phyloP scores from a whole-genome alignment of 129 eudicot species.

The Scalesia atractyloides region DNA sequence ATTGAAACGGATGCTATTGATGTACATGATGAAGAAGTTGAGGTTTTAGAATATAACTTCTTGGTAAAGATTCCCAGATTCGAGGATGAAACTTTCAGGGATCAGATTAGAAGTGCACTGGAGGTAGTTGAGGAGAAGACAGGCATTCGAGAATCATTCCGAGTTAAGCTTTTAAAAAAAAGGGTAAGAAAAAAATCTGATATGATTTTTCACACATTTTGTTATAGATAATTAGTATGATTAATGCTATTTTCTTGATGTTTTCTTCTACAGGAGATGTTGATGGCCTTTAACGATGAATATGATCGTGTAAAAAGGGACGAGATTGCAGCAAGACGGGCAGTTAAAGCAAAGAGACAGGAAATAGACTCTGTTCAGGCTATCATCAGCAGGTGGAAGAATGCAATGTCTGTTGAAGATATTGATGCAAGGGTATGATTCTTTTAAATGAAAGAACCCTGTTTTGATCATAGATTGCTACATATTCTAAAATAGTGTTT shows the following conservation, averaged over 20 bases:
- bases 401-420: constrained; percentile 66
- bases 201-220: not conserved
- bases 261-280: constrained; percentile 44
- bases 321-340: constrained; percentile 48
- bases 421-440: constrained; percentile 58
- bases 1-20: constrained; percentile 31
- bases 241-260: constrained; percentile 16
- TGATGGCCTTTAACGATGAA: constrained; percentile 31
- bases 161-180: constrained; percentile 37
- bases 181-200: constrained; percentile 43
- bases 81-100: constrained; percentile 61
- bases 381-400: constrained; percentile 58
- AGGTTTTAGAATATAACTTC: constrained; percentile 54
- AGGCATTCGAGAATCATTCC: constrained; percentile 53
- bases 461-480: constrained; percentile 1
- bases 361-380: constrained; percentile 63
- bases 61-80: constrained; percentile 69
- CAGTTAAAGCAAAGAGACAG: constrained; percentile 53
- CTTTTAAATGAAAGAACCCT: not conserved
- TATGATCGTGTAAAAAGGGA: constrained; percentile 51
- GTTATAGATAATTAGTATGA: constrained; percentile 1
- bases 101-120: constrained; percentile 62
- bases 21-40: constrained; percentile 38
- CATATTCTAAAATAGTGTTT: not conserved
- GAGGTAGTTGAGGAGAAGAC: constrained; percentile 68